A percentile compares a stretch with the other conserved stretches of the same genome.
phyloP scores from a whole-genome alignment of 148 eudicot genomes.

The Amaranthus cruentus region DNA sequence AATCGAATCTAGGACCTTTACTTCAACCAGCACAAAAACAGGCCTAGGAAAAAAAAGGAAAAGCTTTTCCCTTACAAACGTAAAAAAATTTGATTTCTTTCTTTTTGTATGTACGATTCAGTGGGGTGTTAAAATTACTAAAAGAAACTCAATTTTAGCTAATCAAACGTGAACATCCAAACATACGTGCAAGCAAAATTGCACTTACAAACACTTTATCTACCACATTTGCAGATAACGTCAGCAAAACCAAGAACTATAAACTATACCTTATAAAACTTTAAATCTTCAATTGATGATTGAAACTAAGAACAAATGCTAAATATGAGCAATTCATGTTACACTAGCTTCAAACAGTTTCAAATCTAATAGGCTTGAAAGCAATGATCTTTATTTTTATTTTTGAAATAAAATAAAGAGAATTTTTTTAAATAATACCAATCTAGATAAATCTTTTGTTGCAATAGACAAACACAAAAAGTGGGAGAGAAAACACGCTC shows the following conservation, averaged over 20 bases:
- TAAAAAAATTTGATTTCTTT: no score
- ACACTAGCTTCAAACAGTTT: not conserved
- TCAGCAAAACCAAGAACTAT: not conserved
- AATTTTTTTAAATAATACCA: not conserved
- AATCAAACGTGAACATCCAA: not conserved
- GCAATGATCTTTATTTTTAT: not conserved
- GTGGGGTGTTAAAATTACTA: not conserved
- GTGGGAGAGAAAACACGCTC: not conserved
- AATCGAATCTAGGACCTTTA: no score
- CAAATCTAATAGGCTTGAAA: not conserved
- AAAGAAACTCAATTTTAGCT: not conserved
- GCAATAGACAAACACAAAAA: not conserved
- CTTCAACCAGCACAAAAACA: no score
- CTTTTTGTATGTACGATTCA: no score
- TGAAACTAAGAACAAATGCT: not conserved
- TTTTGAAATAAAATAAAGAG: not conserved
- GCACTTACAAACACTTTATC: no score
- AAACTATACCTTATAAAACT: not conserved
- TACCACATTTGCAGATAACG: not conserved
- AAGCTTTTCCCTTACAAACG: no score
- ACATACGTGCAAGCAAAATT: not conserved
- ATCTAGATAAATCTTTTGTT: not conserved
- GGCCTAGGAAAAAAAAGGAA: no score
- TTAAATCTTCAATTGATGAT: not conserved
- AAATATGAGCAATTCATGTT: not conserved